Conservation (phyloP, 1,139 yeast genomes). For the Pichia sp. region DNA sequence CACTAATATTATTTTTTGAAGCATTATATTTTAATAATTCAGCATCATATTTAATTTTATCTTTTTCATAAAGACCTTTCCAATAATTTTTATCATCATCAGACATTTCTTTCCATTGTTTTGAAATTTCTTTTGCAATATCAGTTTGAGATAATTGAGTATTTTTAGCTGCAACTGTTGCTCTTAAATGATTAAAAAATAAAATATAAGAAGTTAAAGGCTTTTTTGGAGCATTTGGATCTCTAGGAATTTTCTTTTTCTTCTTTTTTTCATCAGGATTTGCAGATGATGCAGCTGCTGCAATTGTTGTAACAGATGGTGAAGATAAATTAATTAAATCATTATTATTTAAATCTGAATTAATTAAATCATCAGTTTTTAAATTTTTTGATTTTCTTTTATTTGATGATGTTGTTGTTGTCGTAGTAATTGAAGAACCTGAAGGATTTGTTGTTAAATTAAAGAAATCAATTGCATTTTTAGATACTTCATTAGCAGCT, state of each 20-base stretch:
- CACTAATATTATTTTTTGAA: slow-evolving; percentile 11
- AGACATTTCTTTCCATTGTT: slow-evolving; percentile 66
- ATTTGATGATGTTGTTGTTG: background rate
- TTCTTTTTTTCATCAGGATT: slow-evolving; percentile 7
- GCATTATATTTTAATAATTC: slow-evolving; percentile 59
- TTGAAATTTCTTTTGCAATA: slow-evolving; percentile 70
- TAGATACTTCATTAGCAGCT: slow-evolving; percentile 70
- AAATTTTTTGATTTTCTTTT: slow-evolving; percentile 7
- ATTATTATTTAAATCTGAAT: too few species aligned
- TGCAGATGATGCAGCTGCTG: background rate
- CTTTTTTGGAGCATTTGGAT: slow-evolving; percentile 59
- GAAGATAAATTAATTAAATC: too few species aligned
- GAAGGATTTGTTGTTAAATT: slow-evolving; percentile 36
- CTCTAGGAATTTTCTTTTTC: slow-evolving; percentile 40
- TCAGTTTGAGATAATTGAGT: slow-evolving; percentile 63
- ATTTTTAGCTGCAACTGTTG: slow-evolving; percentile 50
- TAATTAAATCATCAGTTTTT: too few species aligned
- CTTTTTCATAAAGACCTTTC: slow-evolving; percentile 66
- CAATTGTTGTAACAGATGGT: background rate
- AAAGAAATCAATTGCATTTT: slow-evolving; percentile 70
- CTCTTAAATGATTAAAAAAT: slow-evolving; percentile 61
- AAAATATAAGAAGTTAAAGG: slow-evolving; percentile 79
- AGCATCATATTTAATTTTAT: slow-evolving; percentile 55
- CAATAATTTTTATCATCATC: slow-evolving; percentile 67
- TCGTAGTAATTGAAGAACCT: background rate